These are phyloP conservation scores for Skeletonema potamos DNA, from an alignment of 108 stramenopile genomes.

Conservation along the genomic window DNA sequence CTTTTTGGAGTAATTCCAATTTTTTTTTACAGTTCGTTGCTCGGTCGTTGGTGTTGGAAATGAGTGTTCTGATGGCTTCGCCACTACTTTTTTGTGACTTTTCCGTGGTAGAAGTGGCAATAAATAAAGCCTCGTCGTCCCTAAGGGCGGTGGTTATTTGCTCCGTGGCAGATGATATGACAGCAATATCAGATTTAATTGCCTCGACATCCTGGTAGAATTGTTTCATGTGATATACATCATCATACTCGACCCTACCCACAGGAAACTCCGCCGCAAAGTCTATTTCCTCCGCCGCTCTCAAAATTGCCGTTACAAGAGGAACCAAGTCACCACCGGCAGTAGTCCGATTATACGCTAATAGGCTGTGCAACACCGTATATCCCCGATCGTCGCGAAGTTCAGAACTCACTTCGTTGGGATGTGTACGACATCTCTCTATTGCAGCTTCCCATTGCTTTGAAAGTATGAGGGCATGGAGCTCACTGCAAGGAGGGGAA, in stretches of 20 bases:
- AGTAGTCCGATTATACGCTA: conserved; percentile 17
- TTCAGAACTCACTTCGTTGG: conserved; percentile 26
- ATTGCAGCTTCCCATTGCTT: conserved; percentile 13
- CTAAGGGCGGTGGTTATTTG: not conserved
- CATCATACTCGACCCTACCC: not conserved
- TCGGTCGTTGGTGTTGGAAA: too few relatives aligned
- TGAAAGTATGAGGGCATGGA: conserved; percentile 14
- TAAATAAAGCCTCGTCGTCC: not conserved
- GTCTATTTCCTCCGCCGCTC: conserved; percentile 33
- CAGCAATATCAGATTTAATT: not conserved
- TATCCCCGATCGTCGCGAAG: conserved; percentile 33
- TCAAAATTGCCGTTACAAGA: conserved; percentile 15
- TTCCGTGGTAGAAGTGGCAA: not conserved
- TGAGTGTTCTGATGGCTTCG: too few relatives aligned
- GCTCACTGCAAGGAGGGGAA: conserved; percentile 13
- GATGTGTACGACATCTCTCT: conserved; percentile 5
- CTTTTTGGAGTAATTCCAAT: not conserved
- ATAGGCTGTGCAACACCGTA: conserved; percentile 23
- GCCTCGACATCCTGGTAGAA: not conserved
- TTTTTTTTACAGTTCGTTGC: not conserved
- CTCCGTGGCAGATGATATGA: not conserved
- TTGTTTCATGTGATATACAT: not conserved
- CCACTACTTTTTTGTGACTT: too few relatives aligned
- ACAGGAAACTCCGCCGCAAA: conserved; percentile 8
- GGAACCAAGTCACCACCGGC: conserved; percentile 18